Percentiles rank a stretch among this genome's conserved stretches.
Conservation (phyloP, 129 eudicot species). For the Chrysanthemum makinoi region DNA sequence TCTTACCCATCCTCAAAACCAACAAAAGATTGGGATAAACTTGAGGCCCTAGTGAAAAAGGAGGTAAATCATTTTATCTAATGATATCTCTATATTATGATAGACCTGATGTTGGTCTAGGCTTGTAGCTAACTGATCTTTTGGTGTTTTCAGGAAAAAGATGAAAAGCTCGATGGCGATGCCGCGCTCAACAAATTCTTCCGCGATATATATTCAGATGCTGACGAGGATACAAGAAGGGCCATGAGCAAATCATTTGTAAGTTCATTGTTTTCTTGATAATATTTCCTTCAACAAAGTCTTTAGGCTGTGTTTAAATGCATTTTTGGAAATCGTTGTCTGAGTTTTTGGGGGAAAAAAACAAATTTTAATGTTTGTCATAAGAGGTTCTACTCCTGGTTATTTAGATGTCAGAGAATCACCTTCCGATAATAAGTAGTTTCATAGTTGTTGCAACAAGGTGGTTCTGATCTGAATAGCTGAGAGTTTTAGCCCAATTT, state of each 20-base stretch:
- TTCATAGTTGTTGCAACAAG: too few relatives aligned
- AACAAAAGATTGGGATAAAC: conserved; percentile 87
- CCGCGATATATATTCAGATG: conserved; percentile 73
- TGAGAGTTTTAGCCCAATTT: too few relatives aligned
- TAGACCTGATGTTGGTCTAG: not conserved
- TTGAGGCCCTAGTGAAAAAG: conserved; percentile 89
- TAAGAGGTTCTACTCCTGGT: too few relatives aligned
- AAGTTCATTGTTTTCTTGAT: conserved; percentile 32
- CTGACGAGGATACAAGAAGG: conserved; percentile 87
- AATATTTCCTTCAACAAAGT: not conserved
- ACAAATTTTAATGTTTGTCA: too few relatives aligned
- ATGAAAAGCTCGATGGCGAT: conserved; percentile 96
- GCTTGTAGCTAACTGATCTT: not conserved
- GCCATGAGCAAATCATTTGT: conserved; percentile 99
- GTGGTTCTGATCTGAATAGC: too few relatives aligned
- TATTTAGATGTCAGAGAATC: too few relatives aligned
- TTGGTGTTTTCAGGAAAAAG: conserved; percentile 75
- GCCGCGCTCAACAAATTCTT: conserved; percentile 96
- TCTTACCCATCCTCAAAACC: conserved; percentile 78
- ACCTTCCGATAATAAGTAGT: too few relatives aligned
- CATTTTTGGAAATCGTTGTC: too few relatives aligned
- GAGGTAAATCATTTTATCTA: conserved; percentile 54
- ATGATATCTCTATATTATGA: not conserved
- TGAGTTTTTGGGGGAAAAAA: too few relatives aligned
- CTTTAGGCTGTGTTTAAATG: too few relatives aligned